A percentile compares a stretch with the other conserved stretches of the same genome.
Conservation (phyloP, 306 rosid genomes). For the Acacia confusa region DNA sequence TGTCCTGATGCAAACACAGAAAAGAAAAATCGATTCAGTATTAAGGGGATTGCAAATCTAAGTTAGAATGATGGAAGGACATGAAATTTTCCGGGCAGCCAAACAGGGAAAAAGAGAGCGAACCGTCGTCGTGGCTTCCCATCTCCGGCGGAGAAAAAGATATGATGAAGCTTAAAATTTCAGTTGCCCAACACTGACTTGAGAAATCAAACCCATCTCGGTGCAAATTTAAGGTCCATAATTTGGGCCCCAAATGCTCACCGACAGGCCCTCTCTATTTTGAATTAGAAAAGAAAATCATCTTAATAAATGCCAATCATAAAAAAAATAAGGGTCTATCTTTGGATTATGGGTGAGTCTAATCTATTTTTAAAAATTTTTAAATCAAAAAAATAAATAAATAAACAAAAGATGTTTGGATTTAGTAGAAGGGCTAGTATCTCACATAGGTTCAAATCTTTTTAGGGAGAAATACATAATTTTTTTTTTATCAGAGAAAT, state of each 20-base stretch:
- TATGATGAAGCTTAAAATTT: neutral
- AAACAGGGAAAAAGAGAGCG: slow-evolving; percentile 26
- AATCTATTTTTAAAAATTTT: no score
- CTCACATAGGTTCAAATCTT: no score
- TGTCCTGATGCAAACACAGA: slow-evolving; percentile 33
- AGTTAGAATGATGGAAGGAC: neutral
- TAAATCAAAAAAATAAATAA: no score
- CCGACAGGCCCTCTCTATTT: neutral
- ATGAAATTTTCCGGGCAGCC: slow-evolving; percentile 14
- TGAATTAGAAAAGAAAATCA: no score
- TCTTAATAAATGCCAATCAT: no score
- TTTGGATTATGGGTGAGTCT: no score
- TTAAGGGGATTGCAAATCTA: slow-evolving; percentile 16
- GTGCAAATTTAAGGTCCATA: neutral
- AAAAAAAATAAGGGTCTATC: no score
- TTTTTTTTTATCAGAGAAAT: no score
- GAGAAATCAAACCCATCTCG: neutral
- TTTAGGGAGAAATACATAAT: no score
- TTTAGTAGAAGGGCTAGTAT: no score
- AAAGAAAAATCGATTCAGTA: neutral
- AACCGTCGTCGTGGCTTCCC: slow-evolving; percentile 64
- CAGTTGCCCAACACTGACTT: neutral
- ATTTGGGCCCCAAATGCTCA: neutral
- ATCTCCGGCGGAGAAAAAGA: slow-evolving; percentile 31
- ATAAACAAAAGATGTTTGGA: no score